Evolutionary conservation across 257 asterid genomes (phyloP).

Genomic region (Lantana camara): DNA sequence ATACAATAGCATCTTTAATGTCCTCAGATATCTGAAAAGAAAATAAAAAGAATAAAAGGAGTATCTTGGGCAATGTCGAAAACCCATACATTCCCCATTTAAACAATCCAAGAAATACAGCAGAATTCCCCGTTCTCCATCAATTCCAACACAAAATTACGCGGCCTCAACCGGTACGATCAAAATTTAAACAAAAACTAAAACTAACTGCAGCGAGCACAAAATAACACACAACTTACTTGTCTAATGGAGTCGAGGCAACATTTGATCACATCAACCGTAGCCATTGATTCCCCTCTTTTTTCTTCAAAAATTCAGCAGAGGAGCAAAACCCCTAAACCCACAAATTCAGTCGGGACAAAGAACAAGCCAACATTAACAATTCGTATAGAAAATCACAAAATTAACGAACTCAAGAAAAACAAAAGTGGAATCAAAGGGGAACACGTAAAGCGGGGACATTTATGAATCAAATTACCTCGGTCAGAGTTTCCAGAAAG

Average conservation of each 20-base stretch:
- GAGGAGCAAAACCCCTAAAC: background rate
- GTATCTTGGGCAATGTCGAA: constrained; percentile 12
- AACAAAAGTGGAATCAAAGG: background rate
- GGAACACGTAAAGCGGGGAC: constrained; percentile 16
- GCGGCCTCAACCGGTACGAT: background rate
- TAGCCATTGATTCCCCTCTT: constrained; percentile 43
- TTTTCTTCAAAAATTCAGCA: constrained; percentile 22
- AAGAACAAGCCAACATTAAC: background rate
- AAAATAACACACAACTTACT: constrained; percentile 38
- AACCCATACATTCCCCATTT: background rate
- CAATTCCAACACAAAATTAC: constrained; percentile 5
- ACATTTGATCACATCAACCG: constrained; percentile 84
- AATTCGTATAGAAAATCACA: background rate
- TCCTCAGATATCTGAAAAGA: constrained; percentile 73
- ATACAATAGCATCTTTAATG: constrained; percentile 71
- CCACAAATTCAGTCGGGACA: constrained; percentile 14
- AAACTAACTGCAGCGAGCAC: constrained; percentile 2
- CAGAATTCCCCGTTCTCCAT: constrained; percentile 14
- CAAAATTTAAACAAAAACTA: constrained; percentile 13
- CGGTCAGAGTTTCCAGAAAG: constrained; percentile 12
- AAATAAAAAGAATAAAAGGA: background rate
- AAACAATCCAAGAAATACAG: background rate
- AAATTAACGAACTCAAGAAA: background rate
- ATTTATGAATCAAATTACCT: constrained; percentile 17
- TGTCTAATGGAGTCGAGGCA: constrained; percentile 89